phyloP scores from a whole-genome alignment of 2,329 filamentous ascomycete species.

The Parastagonospora nodorum region DNA sequence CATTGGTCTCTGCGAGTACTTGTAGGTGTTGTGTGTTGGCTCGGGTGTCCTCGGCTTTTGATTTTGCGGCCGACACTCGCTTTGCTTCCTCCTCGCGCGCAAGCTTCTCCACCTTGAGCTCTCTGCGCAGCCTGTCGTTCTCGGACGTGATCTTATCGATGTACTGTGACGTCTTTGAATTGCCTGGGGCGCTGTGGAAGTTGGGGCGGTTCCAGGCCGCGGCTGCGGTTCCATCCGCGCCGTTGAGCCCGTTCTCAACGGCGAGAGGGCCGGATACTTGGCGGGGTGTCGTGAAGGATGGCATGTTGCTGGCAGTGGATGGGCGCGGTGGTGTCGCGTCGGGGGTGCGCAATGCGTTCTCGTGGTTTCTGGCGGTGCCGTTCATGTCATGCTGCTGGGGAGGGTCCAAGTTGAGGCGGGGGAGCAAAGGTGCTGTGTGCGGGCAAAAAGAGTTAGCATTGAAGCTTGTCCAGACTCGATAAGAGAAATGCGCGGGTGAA shows the following conservation, averaged over 20 bases:
- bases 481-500: constrained; percentile 3
- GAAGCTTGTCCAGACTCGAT: constrained; percentile 9
- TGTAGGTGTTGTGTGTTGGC: constrained; percentile 72
- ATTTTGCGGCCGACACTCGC: constrained; percentile 68
- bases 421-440: constrained; percentile 24
- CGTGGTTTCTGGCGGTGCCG: constrained; percentile 20
- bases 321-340: constrained; percentile 17
- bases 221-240: constrained; percentile 24
- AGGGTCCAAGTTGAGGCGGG: constrained; percentile 23
- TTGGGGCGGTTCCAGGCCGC: constrained; percentile 36
- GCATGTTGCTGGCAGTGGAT: constrained; percentile 26
- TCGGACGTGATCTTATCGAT: constrained; percentile 83
- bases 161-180: constrained; percentile 45
- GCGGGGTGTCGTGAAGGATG: constrained; percentile 34
- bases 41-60: constrained; percentile 71
- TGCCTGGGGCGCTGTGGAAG: constrained; percentile 32
- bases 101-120: constrained; percentile 54
- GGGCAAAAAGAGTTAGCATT: constrained; percentile 21
- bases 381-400: constrained; percentile 38
- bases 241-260: constrained; percentile 33
- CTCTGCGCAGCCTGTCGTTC: constrained; percentile 76
- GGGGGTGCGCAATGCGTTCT: constrained; percentile 21
- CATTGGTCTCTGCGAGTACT: constrained; percentile 73
- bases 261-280: constrained; percentile 39
- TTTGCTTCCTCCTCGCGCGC: constrained; percentile 72